phyloP scores from a whole-genome alignment of 192 early-diverging fungal genomes.

The Coemansia sp. region DNA sequence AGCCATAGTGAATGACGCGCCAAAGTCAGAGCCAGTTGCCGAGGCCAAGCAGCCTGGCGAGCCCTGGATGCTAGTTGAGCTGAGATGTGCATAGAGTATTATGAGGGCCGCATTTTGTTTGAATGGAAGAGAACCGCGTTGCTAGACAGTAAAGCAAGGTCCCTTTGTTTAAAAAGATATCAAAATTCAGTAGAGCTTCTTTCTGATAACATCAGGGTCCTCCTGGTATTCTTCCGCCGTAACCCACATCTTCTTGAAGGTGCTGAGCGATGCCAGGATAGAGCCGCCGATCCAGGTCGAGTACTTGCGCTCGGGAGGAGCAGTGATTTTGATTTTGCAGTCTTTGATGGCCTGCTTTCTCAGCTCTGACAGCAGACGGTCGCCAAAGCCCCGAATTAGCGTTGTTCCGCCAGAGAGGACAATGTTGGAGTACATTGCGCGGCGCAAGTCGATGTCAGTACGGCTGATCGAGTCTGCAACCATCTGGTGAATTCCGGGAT shows the following conservation, averaged over 20 bases:
- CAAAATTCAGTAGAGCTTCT: slow-evolving; percentile 65
- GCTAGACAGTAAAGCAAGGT: not conserved
- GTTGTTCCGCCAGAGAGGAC: slow-evolving; percentile 98
- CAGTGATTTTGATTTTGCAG: slow-evolving; percentile 96
- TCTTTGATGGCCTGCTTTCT: slow-evolving; percentile 89
- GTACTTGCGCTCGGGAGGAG: slow-evolving; percentile 97
- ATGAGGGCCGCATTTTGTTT: not conserved
- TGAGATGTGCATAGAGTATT: not conserved
- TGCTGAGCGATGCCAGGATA: slow-evolving; percentile 91
- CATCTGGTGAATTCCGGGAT: slow-evolving; percentile 89
- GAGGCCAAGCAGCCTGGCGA: not conserved
- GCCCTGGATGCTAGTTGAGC: slow-evolving; percentile 28
- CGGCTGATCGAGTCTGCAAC: slow-evolving; percentile 91
- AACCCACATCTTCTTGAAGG: slow-evolving; percentile 99
- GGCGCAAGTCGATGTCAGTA: slow-evolving; percentile 92
- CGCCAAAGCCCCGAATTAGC: slow-evolving; percentile 87
- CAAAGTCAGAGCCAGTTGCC: not conserved
- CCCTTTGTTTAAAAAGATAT: not conserved
- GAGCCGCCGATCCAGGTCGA: slow-evolving; percentile 98
- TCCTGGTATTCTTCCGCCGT: slow-evolving; percentile 97
- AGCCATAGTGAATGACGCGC: not conserved
- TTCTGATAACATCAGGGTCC: slow-evolving; percentile 91
- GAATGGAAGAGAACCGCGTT: not conserved
- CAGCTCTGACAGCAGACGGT: slow-evolving; percentile 86
- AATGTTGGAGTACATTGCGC: slow-evolving; percentile 82